Percentiles rank a stretch among this genome's conserved stretches.
These are phyloP conservation scores for Globisporangium middletonii DNA, from an alignment of 352 stramenopile species.

Conservation along the genomic window DNA sequence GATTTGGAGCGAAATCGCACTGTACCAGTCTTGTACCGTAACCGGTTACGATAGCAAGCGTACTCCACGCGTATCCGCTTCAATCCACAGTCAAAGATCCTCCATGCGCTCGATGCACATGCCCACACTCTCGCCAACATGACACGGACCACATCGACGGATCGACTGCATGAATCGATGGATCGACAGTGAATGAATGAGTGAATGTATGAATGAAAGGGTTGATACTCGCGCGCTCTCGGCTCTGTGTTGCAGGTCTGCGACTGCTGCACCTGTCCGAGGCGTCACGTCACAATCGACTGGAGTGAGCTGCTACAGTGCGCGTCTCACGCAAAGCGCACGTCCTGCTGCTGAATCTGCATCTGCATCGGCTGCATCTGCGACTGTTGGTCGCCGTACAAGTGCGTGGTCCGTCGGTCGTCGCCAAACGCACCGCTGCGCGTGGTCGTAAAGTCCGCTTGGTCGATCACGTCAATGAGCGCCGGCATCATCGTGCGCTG, in stretches of 20 bases:
- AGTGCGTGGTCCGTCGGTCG: conserved; percentile 31
- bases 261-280: neutral
- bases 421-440: conserved; percentile 52
- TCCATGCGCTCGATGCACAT: no score
- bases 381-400: neutral
- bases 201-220: neutral
- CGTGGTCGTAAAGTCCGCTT: conserved; percentile 59
- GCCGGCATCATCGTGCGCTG: conserved; percentile 71
- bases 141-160: no score
- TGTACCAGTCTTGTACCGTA: no score
- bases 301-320: neutral
- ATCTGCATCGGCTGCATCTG: neutral
- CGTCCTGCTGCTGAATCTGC: conserved; percentile 34
- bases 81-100: no score
- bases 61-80: no score
- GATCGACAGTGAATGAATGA: no score
- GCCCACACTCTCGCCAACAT: no score
- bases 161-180: no score
- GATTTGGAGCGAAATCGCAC: neutral
- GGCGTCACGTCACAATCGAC: neutral
- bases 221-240: neutral
- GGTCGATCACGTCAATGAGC: conserved; percentile 76
- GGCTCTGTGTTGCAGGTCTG: no score
- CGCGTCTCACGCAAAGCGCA: conserved; percentile 29
- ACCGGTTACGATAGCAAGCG: no score